Base-by-base conservation (phyloP, 2,329 filamentous ascomycete species). In the Dactylella cylindrospora region DNA sequence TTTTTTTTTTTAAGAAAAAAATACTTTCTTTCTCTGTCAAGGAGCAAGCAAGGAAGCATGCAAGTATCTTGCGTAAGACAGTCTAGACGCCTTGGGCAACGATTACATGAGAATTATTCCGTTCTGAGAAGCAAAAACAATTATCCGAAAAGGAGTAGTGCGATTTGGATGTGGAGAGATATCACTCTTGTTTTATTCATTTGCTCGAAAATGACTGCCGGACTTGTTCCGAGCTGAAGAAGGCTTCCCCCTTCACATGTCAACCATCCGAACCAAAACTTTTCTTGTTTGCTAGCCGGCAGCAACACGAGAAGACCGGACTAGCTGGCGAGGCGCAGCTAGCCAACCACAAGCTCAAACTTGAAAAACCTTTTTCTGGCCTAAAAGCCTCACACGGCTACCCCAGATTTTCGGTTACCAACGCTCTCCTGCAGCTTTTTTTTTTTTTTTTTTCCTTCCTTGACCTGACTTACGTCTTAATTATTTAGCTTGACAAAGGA, bases 371-470 rank as follows among this genome's bases (percentile, higher is more conserved):
- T n/a, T n/a, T n/a, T 38, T n/a, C 36, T 47, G 43, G 22, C 41
- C 44, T 28, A 61, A 61, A 61, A 61, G 55, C 55, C 55, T 61
- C 55, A 61, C 54, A 39, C 51, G 36, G 52, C 39, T 61, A 61
- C 55, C 55, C 55, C 55, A 61, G 55, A 61, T 61, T 61, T n/a
- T 61, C 55, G 55, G 55, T 38, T 61, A 61, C 55, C 44, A 47
- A 61, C 55, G 55, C 55, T 52, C 53, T 45, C 36, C 29, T 35
- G 41, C 43, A 47, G 47, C 36, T n/a, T n/a, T n/a, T n/a, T n/a
- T n/a, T n/a, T n/a, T n/a, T n/a, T n/a, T n/a, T n/a, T n/a, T n/a
- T n/a, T n/a, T n/a, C n/a, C n/a, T n/a, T n/a, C n/a, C n/a, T n/a
- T n/a, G n/a, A n/a, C n/a, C n/a, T n/a, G n/a, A n/a, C n/a, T n/a